Base-by-base conservation (phyloP, 2,329 filamentous ascomycete species). In the Colletotrichum somersetense region DNA sequence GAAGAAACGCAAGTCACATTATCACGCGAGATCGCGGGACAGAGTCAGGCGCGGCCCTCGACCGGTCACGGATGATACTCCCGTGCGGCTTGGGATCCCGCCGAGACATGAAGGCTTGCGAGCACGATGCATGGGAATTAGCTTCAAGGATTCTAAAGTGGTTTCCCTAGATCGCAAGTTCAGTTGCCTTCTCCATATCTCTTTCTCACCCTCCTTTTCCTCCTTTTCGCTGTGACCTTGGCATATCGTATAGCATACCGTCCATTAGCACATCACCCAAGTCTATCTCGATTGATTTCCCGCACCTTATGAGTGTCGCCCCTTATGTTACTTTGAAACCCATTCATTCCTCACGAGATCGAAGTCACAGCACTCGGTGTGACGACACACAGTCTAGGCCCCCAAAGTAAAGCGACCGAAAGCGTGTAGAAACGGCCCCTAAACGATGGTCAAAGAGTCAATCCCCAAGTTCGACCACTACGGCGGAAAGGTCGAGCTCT, bases 1-100 rank as follows among this genome's bases (percentile, higher is more conserved):
- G 63, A 70, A 70, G 66, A 69, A 52, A 71, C 70, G 70, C 70
- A 72, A 72, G 70, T 72, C 70, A 72, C 61, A 66, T 65, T 72
- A 56, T 55, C 70, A 59, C 62, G 67, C 44, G 62, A 62, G 68
- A 62, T 66, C 62, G 71, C 62, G 71, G 62, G 62, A 67, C 69
- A 40, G 69, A 66, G 65, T 73, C 62, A 66, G 67, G 26, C 46
- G 71, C 50, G 57, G 55, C 56, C 50, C 67, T 44, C 30, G 33
- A 58, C 52, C 62, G 52, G 62, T 66, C 30, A 62, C 23, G 23
- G 42, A 53, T 67, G 52, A 66, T 46, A 63, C 42, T 58, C 67
- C 48, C 38, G 62, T 67, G 58, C 62, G 53, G 50, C 67, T 63
- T 72, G 67, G 71, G 62, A 71, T 61, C 67, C 12, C 56, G 52